Base-by-base conservation (phyloP, 441 rosid genomes). In the Lepidium campestre region DNA sequence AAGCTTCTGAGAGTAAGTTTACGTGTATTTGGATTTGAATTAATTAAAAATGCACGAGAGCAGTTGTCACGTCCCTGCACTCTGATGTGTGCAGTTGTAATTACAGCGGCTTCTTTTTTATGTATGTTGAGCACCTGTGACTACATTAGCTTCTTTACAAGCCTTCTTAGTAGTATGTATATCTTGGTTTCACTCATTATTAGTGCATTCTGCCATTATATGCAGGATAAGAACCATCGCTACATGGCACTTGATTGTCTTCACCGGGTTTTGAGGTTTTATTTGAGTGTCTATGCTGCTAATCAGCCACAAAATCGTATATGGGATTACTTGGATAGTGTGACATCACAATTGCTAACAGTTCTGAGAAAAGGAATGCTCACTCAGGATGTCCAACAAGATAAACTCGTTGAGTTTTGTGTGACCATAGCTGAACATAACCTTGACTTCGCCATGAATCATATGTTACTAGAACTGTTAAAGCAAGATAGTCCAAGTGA, bases 401-500 rank as follows among this genome's bases (percentile, higher is more conserved):
- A 95, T 79, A 95, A 95, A 80, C 89, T 95, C 72, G 97, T 95
- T 57, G 98, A 95, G 72, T 95, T 95, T 71, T 95, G 99, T 77
- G 99, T 91, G 71, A 87, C 96, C 53, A 85, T 95, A 70, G 95
- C 98, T 20, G 99, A 92, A 52, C 99, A 95, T 84, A 92, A 95
- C 84, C 98, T 92, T 80, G 99, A 95, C 83, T 95, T 95, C 70
- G 81, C 99, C 54, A 95, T 95, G 98, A 95, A 95, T 75, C 99
- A 92, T 76, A 95, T 95, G 99, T 79, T 95, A 37, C 76, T 95
- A 62, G 99, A 92, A 83, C 82, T 95, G 81, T 83, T 95, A 72
- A 95, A 92, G 78, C 99, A 92, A 81, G 98, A 92, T 76, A 90
- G 91, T 85, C 86, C 80, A 48, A 95, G 96, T 75, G 99, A 95